Percentiles rank a stretch among this genome's conserved stretches.
phyloP scores from a whole-genome alignment of 805 yeast genomes.

The Metschnikowia dekortorum region DNA sequence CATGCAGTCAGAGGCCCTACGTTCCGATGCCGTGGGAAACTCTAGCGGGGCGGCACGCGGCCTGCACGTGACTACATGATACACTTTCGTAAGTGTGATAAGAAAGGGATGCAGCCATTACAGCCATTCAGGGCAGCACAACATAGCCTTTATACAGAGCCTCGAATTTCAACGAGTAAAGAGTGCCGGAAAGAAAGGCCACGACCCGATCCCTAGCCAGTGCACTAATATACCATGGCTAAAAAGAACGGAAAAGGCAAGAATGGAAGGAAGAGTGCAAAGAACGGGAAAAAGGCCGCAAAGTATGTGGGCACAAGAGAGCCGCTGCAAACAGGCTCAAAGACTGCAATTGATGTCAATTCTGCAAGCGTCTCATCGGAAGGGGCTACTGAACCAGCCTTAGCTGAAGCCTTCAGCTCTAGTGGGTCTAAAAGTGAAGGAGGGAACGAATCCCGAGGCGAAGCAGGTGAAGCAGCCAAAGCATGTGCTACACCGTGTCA shows the following conservation, averaged over 20 bases:
- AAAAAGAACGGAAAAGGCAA: not conserved
- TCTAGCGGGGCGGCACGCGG: not conserved
- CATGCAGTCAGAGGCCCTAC: no score
- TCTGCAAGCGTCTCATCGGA: not conserved
- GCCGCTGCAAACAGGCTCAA: not conserved
- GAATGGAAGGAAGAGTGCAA: not conserved
- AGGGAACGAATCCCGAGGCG: not conserved
- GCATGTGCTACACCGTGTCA: not conserved
- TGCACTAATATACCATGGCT: not conserved
- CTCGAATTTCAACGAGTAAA: not conserved
- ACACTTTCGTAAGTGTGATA: not conserved
- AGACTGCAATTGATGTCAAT: not conserved
- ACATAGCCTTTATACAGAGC: no score
- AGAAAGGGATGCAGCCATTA: not conserved
- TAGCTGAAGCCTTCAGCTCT: not conserved
- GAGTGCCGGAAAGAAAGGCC: not conserved
- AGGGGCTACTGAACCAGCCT: not conserved
- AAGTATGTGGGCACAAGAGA: not conserved
- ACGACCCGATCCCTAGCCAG: not conserved
- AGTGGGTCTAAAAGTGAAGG: not conserved
- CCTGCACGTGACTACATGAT: not conserved
- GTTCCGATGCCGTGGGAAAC: not conserved
- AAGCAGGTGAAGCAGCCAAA: not conserved
- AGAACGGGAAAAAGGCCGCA: not conserved
- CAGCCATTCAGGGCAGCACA: not conserved